Conservation (phyloP, 176 grass and related monocot genomes). For the Eragrostis nindensis region DNA sequence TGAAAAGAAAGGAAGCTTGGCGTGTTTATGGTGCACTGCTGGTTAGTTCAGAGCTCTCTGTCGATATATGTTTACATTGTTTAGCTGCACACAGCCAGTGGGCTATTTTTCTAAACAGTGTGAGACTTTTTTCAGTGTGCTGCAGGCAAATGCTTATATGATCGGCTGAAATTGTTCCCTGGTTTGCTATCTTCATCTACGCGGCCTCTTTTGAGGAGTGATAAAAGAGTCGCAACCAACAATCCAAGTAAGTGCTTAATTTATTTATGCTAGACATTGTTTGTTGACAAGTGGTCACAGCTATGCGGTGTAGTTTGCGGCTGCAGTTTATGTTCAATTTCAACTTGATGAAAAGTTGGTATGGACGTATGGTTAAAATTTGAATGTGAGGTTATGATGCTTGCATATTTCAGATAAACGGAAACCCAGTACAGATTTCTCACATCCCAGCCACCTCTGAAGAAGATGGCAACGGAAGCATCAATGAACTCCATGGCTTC, state of each 20-base stretch:
- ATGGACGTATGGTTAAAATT: not conserved
- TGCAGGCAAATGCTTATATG: conserved; percentile 89
- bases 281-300: not conserved
- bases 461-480: conserved; percentile 66
- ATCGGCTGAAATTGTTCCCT: conserved; percentile 78
- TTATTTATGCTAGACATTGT: not conserved
- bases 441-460: conserved; percentile 69
- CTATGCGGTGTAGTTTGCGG: not conserved
- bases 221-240: conserved; percentile 59
- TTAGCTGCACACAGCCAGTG: conserved; percentile 2
- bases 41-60: conserved; percentile 48
- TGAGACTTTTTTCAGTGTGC: conserved; percentile 68
- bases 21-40: conserved; percentile 85
- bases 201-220: conserved; percentile 47
- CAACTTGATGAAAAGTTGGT: not conserved
- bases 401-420: conserved; percentile 61
- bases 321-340: not conserved
- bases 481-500: conserved; percentile 44
- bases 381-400: not conserved
- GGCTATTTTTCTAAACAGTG: conserved; percentile 32
- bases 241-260: conserved; percentile 64
- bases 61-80: conserved; percentile 17
- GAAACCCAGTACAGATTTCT: conserved; percentile 56
- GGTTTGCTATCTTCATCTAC: conserved; percentile 58
- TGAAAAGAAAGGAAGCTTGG: conserved; percentile 97